Conservation (phyloP, 352 stramenopile genomes). For the Pythium scleroteichum region DNA sequence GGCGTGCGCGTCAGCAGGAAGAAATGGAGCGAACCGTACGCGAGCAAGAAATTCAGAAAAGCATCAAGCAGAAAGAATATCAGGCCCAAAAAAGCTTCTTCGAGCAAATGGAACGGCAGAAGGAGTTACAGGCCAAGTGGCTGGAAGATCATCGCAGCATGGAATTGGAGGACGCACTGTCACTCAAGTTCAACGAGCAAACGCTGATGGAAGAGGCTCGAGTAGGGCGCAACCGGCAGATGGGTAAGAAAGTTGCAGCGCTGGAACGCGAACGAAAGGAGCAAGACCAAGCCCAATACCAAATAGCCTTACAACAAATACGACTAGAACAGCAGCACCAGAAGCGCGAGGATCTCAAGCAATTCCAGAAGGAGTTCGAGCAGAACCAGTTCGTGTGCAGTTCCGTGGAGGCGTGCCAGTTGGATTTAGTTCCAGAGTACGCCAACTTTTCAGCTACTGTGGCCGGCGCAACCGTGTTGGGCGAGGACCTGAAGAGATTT, state of each 20-base stretch:
- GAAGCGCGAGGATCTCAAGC: slow-evolving; percentile 59
- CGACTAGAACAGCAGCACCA: slow-evolving; percentile 46
- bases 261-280: slow-evolving; percentile 54
- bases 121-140: slow-evolving; percentile 35
- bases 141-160: slow-evolving; percentile 53
- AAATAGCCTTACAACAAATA: slow-evolving; percentile 50
- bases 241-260: slow-evolving; percentile 45
- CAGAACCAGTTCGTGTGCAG: slow-evolving; percentile 62
- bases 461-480: slow-evolving; percentile 37
- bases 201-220: slow-evolving; percentile 33
- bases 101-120: slow-evolving; percentile 59
- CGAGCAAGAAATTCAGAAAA: slow-evolving; percentile 35
- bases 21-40: slow-evolving; percentile 37
- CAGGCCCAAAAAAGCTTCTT: slow-evolving; percentile 56
- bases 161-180: slow-evolving; percentile 55
- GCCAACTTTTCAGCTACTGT: slow-evolving; percentile 41
- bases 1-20: slow-evolving; percentile 42
- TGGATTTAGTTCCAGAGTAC: slow-evolving; percentile 45
- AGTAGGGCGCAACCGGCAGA: slow-evolving; percentile 36
- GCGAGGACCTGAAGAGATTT: slow-evolving; percentile 54
- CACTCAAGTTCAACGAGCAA: slow-evolving; percentile 47
- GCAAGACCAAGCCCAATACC: slow-evolving; percentile 36
- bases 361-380: slow-evolving; percentile 63
- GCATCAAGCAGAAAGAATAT: slow-evolving; percentile 48
- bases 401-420: slow-evolving; percentile 50